These are phyloP conservation scores for Fusarium subtropicale DNA, from an alignment of 2,329 filamentous ascomycete genomes.

Conservation along the genomic window DNA sequence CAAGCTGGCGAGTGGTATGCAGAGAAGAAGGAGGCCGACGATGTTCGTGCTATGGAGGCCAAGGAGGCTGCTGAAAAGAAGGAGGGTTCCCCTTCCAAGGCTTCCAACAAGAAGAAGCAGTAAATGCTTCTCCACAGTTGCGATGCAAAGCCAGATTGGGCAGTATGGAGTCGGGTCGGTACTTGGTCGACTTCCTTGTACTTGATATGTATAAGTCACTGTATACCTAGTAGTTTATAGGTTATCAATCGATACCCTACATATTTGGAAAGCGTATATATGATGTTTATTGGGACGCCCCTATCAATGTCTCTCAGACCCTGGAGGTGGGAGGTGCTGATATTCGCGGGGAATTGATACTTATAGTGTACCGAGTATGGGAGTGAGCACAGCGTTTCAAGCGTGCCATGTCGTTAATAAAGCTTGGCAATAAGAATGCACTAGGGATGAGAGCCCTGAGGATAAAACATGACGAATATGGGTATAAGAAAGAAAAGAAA, in stretches of 20 bases:
- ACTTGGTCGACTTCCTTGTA: not conserved
- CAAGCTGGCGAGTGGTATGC: constrained; percentile 99
- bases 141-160: not conserved
- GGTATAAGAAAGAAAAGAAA: no score
- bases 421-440: not conserved
- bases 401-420: not conserved
- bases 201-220: constrained; percentile 10
- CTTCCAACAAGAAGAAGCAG: constrained; percentile 54
- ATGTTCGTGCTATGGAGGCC: constrained; percentile 72
- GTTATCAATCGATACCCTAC: constrained; percentile 1
- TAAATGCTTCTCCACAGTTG: constrained; percentile 22
- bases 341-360: not conserved
- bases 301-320: not conserved
- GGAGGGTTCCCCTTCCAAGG: constrained; percentile 48
- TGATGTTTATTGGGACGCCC: not conserved
- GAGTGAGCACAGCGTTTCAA: not conserved
- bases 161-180: not conserved
- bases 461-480: not conserved
- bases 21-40: constrained; percentile 89
- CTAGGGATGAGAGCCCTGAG: not conserved
- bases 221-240: constrained; percentile 19
- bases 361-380: not conserved
- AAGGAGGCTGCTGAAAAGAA: constrained; percentile 53
- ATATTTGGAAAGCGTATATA: constrained; percentile 5
- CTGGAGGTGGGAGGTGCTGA: not conserved